phyloP scores from a whole-genome alignment of 768 basidiomycete species.

The Psilocybe azurescens region DNA sequence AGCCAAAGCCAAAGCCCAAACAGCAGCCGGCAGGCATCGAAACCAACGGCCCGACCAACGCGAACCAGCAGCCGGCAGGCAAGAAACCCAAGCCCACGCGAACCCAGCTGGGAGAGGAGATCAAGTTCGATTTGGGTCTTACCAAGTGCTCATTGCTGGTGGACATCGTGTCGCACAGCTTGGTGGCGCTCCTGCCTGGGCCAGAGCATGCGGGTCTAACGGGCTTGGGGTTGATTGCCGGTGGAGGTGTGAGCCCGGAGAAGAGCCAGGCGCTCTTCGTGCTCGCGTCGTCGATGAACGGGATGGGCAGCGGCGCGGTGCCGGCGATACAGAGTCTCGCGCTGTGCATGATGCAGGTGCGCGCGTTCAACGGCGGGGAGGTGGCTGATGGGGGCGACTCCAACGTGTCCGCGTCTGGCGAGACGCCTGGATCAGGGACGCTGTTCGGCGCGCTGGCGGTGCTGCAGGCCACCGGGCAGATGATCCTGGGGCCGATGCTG shows the following conservation, averaged over 20 bases:
- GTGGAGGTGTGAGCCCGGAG: constrained; percentile 18
- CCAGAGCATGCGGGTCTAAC: constrained; percentile 41
- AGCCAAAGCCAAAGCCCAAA: constrained; percentile 38
- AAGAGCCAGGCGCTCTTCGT: constrained; percentile 61
- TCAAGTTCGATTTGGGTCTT: constrained; percentile 72
- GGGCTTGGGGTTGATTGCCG: constrained; percentile 8
- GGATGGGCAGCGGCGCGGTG: constrained; percentile 67
- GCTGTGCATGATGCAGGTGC: constrained; percentile 60
- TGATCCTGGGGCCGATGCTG: constrained; percentile 73
- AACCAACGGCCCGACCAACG: constrained; percentile 35
- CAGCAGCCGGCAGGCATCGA: constrained; percentile 4
- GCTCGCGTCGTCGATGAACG: constrained; percentile 59
- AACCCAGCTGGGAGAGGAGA: constrained; percentile 62
- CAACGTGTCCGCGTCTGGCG: background rate
- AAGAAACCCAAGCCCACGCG: constrained; percentile 55
- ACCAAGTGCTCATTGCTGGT: constrained; percentile 65
- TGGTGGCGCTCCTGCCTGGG: constrained; percentile 59
- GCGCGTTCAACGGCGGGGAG: constrained; percentile 35
- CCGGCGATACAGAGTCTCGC: constrained; percentile 80
- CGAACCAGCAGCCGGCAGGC: constrained; percentile 30
- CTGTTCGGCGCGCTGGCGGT: constrained; percentile 78
- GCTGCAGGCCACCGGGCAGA: constrained; percentile 70
- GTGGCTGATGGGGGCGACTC: constrained; percentile 17
- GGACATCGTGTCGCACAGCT: constrained; percentile 66
- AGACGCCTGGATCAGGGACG: constrained; percentile 46